phyloP scores from a whole-genome alignment of 768 basidiomycete genomes.

The Ramaria rubella region DNA sequence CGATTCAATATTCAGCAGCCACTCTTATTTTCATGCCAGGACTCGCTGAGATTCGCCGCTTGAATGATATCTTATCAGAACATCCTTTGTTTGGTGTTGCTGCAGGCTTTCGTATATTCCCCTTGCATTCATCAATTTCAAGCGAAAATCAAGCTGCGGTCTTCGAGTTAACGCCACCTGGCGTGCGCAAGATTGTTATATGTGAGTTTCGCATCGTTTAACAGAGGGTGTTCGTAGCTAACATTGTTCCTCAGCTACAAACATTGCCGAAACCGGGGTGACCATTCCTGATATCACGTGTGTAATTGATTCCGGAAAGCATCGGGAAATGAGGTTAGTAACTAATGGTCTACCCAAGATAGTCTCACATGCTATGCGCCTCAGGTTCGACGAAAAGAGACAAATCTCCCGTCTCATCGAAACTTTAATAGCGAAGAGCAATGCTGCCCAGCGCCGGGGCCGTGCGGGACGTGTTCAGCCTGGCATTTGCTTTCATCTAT shows the following conservation, averaged over 20 bases:
- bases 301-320: slow-evolving; percentile 91
- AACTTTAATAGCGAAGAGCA: slow-evolving; percentile 86
- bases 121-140: slow-evolving; percentile 88
- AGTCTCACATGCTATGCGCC: too few relatives aligned
- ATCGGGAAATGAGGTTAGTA: slow-evolving; percentile 81
- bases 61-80: slow-evolving; percentile 74
- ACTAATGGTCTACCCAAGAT: neutral
- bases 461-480: slow-evolving; percentile 86
- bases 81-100: slow-evolving; percentile 65
- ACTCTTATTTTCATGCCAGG: slow-evolving; percentile 93
- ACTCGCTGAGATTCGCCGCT: slow-evolving; percentile 82
- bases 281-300: slow-evolving; percentile 98
- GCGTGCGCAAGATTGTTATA: slow-evolving; percentile 89
- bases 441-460: slow-evolving; percentile 83
- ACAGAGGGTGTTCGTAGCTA: slow-evolving; percentile 3
- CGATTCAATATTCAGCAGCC: slow-evolving; percentile 62
- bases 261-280: slow-evolving; percentile 95
- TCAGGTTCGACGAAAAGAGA: slow-evolving; percentile 92
- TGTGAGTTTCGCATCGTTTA: slow-evolving; percentile 38
- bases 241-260: slow-evolving; percentile 52
- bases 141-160: slow-evolving; percentile 87
- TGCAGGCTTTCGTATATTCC: slow-evolving; percentile 66
- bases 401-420: slow-evolving; percentile 90
- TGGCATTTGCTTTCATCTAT: slow-evolving; percentile 92
- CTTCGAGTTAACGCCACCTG: slow-evolving; percentile 78